A percentile compares a stretch with the other conserved stretches of the same genome.
phyloP scores from a whole-genome alignment of 2,329 filamentous ascomycete species.

The Aspergillus felis region DNA sequence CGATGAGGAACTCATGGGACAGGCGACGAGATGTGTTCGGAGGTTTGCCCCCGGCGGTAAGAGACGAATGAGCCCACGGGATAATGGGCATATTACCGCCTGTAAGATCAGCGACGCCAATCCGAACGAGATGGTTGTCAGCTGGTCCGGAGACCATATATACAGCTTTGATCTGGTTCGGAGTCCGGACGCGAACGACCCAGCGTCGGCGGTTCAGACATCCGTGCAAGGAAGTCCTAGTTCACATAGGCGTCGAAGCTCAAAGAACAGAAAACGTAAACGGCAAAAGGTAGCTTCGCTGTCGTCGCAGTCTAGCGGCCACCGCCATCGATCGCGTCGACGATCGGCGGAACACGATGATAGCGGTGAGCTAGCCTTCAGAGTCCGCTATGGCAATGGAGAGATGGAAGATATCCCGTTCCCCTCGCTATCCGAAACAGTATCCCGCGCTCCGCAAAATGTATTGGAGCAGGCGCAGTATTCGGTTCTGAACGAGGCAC shows the following conservation, averaged over 20 bases:
- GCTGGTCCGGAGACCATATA: conserved; percentile 65
- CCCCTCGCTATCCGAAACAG: conserved; percentile 26
- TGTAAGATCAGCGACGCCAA: conserved; percentile 68
- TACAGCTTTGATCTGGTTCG: conserved; percentile 63
- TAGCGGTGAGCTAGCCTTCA: conserved; percentile 47
- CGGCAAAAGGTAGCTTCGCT: conserved; percentile 47
- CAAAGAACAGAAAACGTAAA: conserved; percentile 54
- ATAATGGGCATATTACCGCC: conserved; percentile 64
- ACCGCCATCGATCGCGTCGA: conserved; percentile 46
- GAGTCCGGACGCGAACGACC: conserved; percentile 53
- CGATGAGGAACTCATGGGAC: conserved; percentile 53
- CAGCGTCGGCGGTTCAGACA: conserved; percentile 23
- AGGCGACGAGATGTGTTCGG: conserved; percentile 62
- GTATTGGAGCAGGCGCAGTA: conserved; percentile 41
- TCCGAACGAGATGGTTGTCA: conserved; percentile 64
- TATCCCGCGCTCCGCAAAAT: conserved; percentile 26
- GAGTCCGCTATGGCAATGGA: conserved; percentile 58
- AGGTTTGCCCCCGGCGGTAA: conserved; percentile 63
- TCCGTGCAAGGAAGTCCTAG: conserved; percentile 21
- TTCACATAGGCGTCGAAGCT: conserved; percentile 30
- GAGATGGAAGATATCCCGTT: conserved; percentile 57
- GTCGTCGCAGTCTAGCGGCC: conserved; percentile 41
- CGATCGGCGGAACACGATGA: conserved; percentile 41
- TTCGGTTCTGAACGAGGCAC: conserved; percentile 48
- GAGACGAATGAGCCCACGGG: conserved; percentile 40